Base-by-base conservation (phyloP, 2,329 filamentous ascomycete genomes). In the Cordyceps fumosorosea region DNA sequence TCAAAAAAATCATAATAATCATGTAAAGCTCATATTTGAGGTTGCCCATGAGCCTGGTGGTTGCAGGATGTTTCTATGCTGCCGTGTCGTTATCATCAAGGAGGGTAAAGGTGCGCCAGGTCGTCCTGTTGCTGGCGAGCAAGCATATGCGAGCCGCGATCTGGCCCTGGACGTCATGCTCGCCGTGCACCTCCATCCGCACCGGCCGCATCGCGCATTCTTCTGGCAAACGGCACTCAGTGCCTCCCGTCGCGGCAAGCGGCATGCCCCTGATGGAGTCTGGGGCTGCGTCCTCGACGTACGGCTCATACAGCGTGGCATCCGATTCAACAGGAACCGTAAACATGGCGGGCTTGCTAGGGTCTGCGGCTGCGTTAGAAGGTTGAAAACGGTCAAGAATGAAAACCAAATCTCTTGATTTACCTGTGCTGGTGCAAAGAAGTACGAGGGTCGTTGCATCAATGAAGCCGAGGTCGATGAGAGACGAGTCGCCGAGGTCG, bases 401-500 rank as follows among this genome's bases (percentile, higher is more conserved):
- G 6, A 12, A 22, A n/a, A 1, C 7, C n/a, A 5, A 56, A 26
- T 5, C 6, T 0, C 32, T 32, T 29, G 45, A 11, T 67, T 48
- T 68, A 78, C 80, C 76, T 67, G 69, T 26, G 58, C 66, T 50
- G 71, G 69, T 73, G 81, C 83, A 73, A 2, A 92, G 79, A 1
- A 90, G 66, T 59, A 91, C 77, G 1, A 92, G 71, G 0, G 76
- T 79, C 14, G 79, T 73, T 61, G 89, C 84, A 67, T 88, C 80
- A 50, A 90, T 79, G 68, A 92, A 91, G 69, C 88, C 87, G 16
- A 89, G 72, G 69, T 91, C 87, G 22, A 84, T 72, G 18, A 87
- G 73, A n/a, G 72, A 74, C 12, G 74, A 75, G 6, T 74, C 68
- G 0, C 72, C 75, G 1, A 84, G 71, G 37, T 73, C 72, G 10